These are phyloP conservation scores for Leishmania turanica DNA, from an alignment of 208 protist genomes.

Conservation along the genomic window DNA sequence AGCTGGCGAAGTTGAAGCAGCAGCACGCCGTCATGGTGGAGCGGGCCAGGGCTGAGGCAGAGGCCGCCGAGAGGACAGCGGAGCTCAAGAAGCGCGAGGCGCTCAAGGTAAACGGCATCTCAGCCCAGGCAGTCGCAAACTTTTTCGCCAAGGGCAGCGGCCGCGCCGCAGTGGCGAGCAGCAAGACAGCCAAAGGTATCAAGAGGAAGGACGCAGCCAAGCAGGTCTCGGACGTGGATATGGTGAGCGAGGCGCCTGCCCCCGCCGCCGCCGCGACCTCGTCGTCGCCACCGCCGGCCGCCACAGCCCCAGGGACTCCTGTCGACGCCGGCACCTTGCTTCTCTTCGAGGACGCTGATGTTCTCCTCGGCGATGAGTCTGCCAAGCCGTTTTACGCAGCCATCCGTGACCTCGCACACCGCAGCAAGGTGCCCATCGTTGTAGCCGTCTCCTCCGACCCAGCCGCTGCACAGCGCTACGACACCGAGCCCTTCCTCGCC, in stretches of 20 bases:
- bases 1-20: conserved; percentile 65
- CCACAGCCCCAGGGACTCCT: not conserved
- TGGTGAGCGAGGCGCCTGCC: not conserved
- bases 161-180: conserved; percentile 5
- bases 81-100: conserved; percentile 25
- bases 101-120: conserved; percentile 68
- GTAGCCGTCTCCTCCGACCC: conserved; percentile 64
- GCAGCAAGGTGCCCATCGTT: conserved; percentile 81
- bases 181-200: conserved; percentile 1
- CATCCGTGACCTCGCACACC: conserved; percentile 71
- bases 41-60: conserved; percentile 24
- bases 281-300: not conserved
- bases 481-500: conserved; percentile 10
- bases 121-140: conserved; percentile 54
- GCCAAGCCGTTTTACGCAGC: conserved; percentile 74
- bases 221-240: not conserved
- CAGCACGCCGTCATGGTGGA: conserved; percentile 47
- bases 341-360: conserved; percentile 85
- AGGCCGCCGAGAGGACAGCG: conserved; percentile 24
- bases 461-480: conserved; percentile 28
- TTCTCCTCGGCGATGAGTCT: conserved; percentile 76
- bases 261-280: not conserved
- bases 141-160: conserved; percentile 56
- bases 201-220: not conserved
- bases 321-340: conserved; percentile 49